Evolutionary conservation across 441 rosid genomes (phyloP).

Genomic region (Syzygium syzygioides): DNA sequence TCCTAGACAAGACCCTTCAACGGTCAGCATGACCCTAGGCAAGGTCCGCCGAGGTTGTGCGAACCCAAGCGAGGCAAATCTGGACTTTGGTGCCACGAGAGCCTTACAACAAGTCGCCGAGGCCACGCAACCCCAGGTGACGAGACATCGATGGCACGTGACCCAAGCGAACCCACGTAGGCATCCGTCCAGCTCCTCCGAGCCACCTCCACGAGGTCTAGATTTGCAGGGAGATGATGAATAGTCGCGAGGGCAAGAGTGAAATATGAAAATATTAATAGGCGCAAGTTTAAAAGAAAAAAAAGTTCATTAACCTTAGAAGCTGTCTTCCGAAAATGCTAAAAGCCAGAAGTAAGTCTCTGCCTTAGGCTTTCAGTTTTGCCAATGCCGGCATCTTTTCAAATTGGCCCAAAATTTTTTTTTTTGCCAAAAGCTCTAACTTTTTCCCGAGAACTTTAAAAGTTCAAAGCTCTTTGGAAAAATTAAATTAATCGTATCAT

Average conservation of each 20-base stretch:
- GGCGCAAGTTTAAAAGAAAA: neutral
- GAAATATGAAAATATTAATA: neutral
- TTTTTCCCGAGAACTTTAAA: neutral
- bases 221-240: neutral
- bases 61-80: neutral
- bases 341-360: neutral
- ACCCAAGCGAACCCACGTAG: neutral
- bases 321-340: neutral
- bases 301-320: neutral
- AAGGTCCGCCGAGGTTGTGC: neutral
- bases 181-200: neutral
- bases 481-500: accelerated
- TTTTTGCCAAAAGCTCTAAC: neutral
- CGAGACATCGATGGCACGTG: neutral
- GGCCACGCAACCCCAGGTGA: neutral
- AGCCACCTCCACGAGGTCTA: neutral
- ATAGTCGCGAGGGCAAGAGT: neutral
- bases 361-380: neutral
- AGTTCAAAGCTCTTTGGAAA: accelerated
- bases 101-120: neutral
- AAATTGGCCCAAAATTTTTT: neutral
- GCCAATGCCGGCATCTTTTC: neutral
- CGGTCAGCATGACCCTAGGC: neutral
- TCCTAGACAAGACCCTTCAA: neutral
- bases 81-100: neutral